phyloP scores from a whole-genome alignment of 768 basidiomycete genomes.

The Suillus ampliporus region DNA sequence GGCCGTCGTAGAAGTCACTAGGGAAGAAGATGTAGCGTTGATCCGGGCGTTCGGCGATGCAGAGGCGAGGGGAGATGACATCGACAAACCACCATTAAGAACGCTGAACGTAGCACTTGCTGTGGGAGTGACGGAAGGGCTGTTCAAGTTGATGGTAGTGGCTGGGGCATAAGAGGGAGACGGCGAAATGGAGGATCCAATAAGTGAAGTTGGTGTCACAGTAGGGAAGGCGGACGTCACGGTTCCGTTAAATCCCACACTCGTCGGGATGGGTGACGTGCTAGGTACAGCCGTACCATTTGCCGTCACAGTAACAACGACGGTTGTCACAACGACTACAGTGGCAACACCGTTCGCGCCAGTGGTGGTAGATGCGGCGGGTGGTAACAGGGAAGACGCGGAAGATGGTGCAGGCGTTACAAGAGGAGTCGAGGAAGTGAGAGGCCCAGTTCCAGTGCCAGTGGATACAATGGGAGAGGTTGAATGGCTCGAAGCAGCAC shows the following conservation, averaged over 20 bases:
- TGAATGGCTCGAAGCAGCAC: background rate
- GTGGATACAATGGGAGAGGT: background rate
- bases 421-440: conserved; percentile 5
- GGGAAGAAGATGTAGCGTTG: background rate
- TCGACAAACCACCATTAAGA: background rate
- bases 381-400: too few species aligned
- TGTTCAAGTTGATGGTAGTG: conserved; percentile 16
- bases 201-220: background rate
- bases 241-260: background rate
- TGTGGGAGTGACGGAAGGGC: conserved; percentile 2
- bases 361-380: background rate
- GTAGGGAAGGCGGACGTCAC: conserved; percentile 1
- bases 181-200: background rate
- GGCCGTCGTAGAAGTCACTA: background rate
- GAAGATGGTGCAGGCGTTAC: conserved; percentile 3
- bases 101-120: background rate
- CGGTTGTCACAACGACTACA: conserved; percentile 15
- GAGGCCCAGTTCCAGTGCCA: background rate
- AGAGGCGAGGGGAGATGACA: background rate
- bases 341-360: conserved; percentile 10
- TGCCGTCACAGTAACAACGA: conserved; percentile 15
- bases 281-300: background rate
- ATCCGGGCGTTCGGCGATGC: background rate
- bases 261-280: background rate
- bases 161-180: conserved; percentile 9